Evolutionary conservation across 768 basidiomycete species (phyloP).

Genomic region (Leucosporidium creatinivorum): DNA sequence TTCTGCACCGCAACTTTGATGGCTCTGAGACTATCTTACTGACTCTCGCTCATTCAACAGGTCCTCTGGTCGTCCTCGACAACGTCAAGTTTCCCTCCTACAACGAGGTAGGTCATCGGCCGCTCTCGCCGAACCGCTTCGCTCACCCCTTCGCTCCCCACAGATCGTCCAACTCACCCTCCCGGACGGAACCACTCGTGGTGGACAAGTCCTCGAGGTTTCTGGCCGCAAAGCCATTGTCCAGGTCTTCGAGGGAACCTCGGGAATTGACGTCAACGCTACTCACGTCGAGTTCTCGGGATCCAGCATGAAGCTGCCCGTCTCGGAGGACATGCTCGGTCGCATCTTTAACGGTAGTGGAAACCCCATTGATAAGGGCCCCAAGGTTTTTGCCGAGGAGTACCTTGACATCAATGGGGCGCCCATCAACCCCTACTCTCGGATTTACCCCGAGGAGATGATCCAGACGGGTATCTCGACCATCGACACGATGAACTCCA

Average conservation of each 20-base stretch:
- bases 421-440: slow-evolving; percentile 94
- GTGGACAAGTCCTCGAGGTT: slow-evolving; percentile 95
- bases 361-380: slow-evolving; percentile 95
- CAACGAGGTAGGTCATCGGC: slow-evolving; percentile 56
- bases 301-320: slow-evolving; percentile 96
- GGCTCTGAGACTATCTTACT: too few species aligned
- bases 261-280: slow-evolving; percentile 92
- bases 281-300: slow-evolving; percentile 98
- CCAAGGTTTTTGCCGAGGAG: slow-evolving; percentile 98
- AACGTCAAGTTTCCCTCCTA: slow-evolving; percentile 99
- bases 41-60: background rate
- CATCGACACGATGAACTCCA: slow-evolving; percentile 95
- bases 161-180: slow-evolving; percentile 83
- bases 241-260: slow-evolving; percentile 97
- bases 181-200: slow-evolving; percentile 88
- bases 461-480: slow-evolving; percentile 99
- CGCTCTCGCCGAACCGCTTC: too few species aligned
- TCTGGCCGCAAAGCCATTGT: slow-evolving; percentile 98
- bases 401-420: slow-evolving; percentile 99
- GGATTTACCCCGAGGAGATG: slow-evolving; percentile 99
- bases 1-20: too few species aligned
- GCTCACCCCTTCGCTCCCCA: background rate
- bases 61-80: slow-evolving; percentile 91
- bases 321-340: slow-evolving; percentile 97
- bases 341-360: slow-evolving; percentile 99